These are phyloP conservation scores for Linum usitatissimum DNA, from an alignment of 345 rosid species.

Conservation along the genomic window DNA sequence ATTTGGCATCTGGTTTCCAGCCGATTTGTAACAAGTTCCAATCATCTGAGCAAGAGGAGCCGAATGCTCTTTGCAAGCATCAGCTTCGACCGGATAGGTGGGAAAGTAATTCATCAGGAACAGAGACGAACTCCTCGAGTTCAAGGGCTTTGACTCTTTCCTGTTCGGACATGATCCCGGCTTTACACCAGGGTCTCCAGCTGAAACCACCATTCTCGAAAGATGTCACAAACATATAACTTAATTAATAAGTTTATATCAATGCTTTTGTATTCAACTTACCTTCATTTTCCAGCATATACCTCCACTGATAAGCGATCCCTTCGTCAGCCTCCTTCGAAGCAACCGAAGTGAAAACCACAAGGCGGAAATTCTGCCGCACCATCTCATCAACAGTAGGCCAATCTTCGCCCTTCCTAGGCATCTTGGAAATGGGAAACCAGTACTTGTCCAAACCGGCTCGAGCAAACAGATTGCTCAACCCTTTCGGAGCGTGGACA, in stretches of 20 bases:
- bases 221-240: not conserved
- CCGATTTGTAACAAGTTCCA: conserved; percentile 74
- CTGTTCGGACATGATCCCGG: conserved; percentile 80
- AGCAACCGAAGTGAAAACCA: conserved; percentile 86
- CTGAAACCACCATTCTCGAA: conserved; percentile 32
- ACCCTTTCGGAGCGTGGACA: conserved; percentile 80
- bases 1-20: conserved; percentile 74
- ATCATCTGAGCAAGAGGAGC: conserved; percentile 75
- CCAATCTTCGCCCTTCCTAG: conserved; percentile 90
- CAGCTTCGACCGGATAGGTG: conserved; percentile 60
- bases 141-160: conserved; percentile 65
- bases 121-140: conserved; percentile 65
- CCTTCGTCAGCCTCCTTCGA: conserved; percentile 97
- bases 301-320: conserved; percentile 92
- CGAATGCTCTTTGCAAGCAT: conserved; percentile 94
- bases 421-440: conserved; percentile 92
- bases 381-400: conserved; percentile 88
- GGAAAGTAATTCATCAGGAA: conserved; percentile 88
- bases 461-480: conserved; percentile 48
- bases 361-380: conserved; percentile 63
- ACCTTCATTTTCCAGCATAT: conserved; percentile 83
- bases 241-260: too few species aligned
- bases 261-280: conserved; percentile 15
- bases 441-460: conserved; percentile 80
- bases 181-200: conserved; percentile 94